These are phyloP conservation scores for Mucuna pruriens DNA, from an alignment of 306 rosid species.

Conservation along the genomic window DNA sequence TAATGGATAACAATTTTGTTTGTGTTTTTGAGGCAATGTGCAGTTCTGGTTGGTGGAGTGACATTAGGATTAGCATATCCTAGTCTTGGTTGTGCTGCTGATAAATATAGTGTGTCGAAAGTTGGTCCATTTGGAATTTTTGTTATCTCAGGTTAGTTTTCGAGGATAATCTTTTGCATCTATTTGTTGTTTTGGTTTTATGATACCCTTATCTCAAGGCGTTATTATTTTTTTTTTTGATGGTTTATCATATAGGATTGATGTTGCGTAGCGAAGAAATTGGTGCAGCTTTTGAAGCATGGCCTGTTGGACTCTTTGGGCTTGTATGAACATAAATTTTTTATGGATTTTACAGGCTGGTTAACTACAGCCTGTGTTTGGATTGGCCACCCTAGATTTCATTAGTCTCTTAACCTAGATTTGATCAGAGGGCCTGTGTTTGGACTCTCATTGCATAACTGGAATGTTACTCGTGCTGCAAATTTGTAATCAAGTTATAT, in stretches of 20 bases:
- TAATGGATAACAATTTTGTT: conserved; percentile 33
- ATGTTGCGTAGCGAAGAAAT: conserved; percentile 80
- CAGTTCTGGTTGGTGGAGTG: conserved; percentile 76
- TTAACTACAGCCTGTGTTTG: conserved; percentile 21
- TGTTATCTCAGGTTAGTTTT: conserved; percentile 74
- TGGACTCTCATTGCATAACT: conserved; percentile 26
- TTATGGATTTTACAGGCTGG: conserved; percentile 40
- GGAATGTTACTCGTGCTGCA: conserved; percentile 1
- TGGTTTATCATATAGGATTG: conserved; percentile 61
- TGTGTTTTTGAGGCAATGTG: conserved; percentile 29
- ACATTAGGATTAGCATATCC: conserved; percentile 71
- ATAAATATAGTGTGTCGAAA: conserved; percentile 74
- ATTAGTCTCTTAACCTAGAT: conserved; percentile 7
- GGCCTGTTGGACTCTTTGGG: conserved; percentile 94
- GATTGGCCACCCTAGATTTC: background rate
- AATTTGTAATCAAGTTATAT: conserved; percentile 2
- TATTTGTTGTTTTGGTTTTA: background rate
- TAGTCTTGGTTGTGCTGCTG: conserved; percentile 78
- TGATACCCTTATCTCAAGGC: conserved; percentile 11
- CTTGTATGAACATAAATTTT: conserved; percentile 69
- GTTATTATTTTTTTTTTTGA: background rate
- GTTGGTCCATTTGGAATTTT: conserved; percentile 83
- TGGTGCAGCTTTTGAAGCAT: conserved; percentile 80
- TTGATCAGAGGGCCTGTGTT: conserved; percentile 6
- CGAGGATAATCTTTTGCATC: background rate